phyloP scores from a whole-genome alignment of 805 yeast genomes.

The Torulaspora microellipsoides region DNA sequence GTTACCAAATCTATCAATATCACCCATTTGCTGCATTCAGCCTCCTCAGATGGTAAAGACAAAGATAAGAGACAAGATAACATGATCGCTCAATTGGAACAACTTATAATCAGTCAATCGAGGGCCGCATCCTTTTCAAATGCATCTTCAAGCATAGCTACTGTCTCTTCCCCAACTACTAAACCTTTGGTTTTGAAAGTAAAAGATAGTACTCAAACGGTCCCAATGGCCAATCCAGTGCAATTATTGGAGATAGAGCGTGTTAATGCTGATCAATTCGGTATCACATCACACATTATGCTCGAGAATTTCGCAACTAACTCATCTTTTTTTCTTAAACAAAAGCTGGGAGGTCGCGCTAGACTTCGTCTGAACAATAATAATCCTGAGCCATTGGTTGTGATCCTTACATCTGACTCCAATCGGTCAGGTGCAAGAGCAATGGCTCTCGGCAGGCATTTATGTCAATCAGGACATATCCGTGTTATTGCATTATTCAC shows the following conservation, averaged over 20 bases:
- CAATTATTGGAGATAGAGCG: constrained; percentile 76
- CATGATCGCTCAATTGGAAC: constrained; percentile 19
- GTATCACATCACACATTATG: constrained; percentile 42
- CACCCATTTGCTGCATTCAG: constrained; percentile 32
- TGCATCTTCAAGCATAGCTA: constrained; percentile 5
- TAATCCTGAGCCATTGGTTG: constrained; percentile 73
- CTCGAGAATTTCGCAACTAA: constrained; percentile 69
- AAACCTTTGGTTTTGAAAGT: constrained; percentile 15
- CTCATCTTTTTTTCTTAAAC: constrained; percentile 53
- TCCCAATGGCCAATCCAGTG: constrained; percentile 69
- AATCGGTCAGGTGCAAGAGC: constrained; percentile 72
- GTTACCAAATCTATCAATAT: constrained; percentile 36
- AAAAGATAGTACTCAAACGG: constrained; percentile 22
- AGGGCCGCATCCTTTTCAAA: constrained; percentile 16
- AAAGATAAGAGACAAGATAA: constrained; percentile 11
- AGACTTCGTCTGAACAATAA: constrained; percentile 64
- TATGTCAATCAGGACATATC: constrained; percentile 56
- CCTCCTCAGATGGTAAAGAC: constrained; percentile 16
- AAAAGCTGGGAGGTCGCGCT: constrained; percentile 63
- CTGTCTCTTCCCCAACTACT: constrained; percentile 8
- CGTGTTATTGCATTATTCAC: constrained; percentile 53
- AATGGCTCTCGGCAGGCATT: constrained; percentile 72
- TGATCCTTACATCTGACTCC: constrained; percentile 63
- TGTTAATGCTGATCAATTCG: constrained; percentile 48
- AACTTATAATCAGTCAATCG: constrained; percentile 22